Evolutionary conservation across 202 grass and related monocot genomes (phyloP), one percentile per base, ranked within the genome.

Genomic region (Panicum virgatum): DNA sequence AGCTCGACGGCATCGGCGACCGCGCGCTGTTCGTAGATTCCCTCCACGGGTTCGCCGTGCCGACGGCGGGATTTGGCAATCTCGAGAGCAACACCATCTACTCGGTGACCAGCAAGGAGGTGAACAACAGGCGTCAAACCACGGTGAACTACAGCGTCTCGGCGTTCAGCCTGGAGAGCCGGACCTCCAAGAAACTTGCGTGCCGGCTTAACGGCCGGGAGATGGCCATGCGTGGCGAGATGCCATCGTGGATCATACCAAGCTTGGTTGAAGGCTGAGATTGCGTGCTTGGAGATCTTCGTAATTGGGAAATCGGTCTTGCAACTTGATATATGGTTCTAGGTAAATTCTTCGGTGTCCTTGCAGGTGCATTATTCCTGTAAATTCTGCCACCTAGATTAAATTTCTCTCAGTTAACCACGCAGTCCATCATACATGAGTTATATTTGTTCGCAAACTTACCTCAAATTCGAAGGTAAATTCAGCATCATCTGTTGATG

Each of bases 21-120:
- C 83, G 80, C 25, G 89, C 89, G 12, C 36, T 94, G 16, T 94
- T 91, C 6, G 76, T 94, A 0, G 89, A 94, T 77, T 73, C 77
- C 0, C 54, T 89, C 30, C 86, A 91, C 60, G 89, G 92, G 11
- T 94, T 94, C 27, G 39, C 84, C 0, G 68, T 89, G 20, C 77
- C 67, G 8, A 84, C 87, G 12, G 25, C 69, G 9, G 89, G 88
- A 26, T 76, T 89, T 2, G 23, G 6, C 32, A 80, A 66, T 34
- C 71, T 91, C 4, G 86, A 86, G 39, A 66, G 47, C 25, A 89
- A 94, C 72, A 89, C 83, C 0, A 26, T 94, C 54, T 94, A 94
- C 65, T 85, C 89, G 4, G 84, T 90, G 52, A 69, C 3, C 44
- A 75, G 74, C 79, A 83, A 70, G 68, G 74, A 47, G 48, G 20